These are phyloP conservation scores for Carex scoparia DNA, from an alignment of 176 grass and related monocot genomes.

Conservation along the genomic window DNA sequence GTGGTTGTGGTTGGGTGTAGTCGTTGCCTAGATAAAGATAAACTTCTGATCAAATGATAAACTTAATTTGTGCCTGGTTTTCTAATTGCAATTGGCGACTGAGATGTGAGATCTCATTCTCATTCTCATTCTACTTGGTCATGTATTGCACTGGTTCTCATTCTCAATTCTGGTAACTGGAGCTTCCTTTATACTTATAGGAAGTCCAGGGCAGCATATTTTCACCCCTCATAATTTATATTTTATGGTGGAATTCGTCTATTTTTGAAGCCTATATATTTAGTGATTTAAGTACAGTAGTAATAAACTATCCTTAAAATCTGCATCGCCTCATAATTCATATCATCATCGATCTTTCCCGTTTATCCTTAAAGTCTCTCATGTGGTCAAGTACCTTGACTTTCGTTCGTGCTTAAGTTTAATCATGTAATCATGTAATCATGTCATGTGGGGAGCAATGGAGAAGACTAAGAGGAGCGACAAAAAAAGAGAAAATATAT, in stretches of 20 bases:
- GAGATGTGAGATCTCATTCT: no score
- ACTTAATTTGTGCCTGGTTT: background rate
- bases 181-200: no score
- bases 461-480: background rate
- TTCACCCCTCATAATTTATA: no score
- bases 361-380: background rate
- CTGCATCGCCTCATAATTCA: background rate
- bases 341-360: background rate
- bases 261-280: no score
- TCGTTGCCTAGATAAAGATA: background rate
- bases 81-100: background rate
- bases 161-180: no score
- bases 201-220: no score
- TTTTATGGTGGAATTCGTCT: no score
- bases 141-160: no score
- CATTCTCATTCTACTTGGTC: no score
- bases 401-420: background rate
- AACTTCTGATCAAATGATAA: background rate
- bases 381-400: background rate
- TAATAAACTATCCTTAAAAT: no score
- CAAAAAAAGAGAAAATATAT: background rate
- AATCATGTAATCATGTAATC: no score
- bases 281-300: no score
- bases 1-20: slow-evolving; percentile 1
- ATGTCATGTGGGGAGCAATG: background rate